Evolutionary conservation across 768 basidiomycete species (phyloP), one percentile per base, ranked within the genome.

Genomic region (Psilocybe cubensis): DNA sequence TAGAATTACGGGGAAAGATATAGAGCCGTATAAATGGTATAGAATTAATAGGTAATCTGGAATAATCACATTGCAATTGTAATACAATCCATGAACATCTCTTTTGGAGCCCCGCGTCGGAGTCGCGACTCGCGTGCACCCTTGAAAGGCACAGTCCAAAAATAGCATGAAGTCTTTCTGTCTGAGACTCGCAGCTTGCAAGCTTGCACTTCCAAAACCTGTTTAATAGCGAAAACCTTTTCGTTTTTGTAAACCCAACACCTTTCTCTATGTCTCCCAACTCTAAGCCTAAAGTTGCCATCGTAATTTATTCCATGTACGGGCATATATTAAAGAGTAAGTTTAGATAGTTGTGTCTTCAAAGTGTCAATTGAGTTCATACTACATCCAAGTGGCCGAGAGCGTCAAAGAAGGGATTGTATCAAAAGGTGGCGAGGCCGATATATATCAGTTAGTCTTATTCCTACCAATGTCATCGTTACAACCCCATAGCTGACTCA

Each of bases 301-400:
- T 91, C 63, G 62, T 91, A 63, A 85, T 91, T 71, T 92, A 91
- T 74, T 73, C 86, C 18, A 68, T 90, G 75, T 88, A 87, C 69
- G 87, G 87, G 61, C 91, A 63, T 53, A 65, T 83, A 42, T 79
- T 78, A 31, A 82, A 28, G 20, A 40, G 63, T 62, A 25, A 35
- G 58, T 45, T 11, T n/a, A 12, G 17, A 17, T 11, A 17, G n/a
- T 25, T 3, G 12, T 41, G 17, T n/a, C 11, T 6, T 53, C 40
- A 7, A 12, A 25, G 33, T n/a, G 6, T 17, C 25, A 54, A 46
- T 8, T 38, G 25, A 53, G n/a, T 4, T 40, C 38, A 14, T 41
- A 12, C 9, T 47, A 7, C 24, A 48, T 38, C 54, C 21, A 58
- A 87, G 86, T 87, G 62, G 86, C 87, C 27, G 64, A 72, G 48